Evolutionary conservation across 2,329 filamentous ascomycete species (phyloP).

Genomic region (Helicocarpus griseus): DNA sequence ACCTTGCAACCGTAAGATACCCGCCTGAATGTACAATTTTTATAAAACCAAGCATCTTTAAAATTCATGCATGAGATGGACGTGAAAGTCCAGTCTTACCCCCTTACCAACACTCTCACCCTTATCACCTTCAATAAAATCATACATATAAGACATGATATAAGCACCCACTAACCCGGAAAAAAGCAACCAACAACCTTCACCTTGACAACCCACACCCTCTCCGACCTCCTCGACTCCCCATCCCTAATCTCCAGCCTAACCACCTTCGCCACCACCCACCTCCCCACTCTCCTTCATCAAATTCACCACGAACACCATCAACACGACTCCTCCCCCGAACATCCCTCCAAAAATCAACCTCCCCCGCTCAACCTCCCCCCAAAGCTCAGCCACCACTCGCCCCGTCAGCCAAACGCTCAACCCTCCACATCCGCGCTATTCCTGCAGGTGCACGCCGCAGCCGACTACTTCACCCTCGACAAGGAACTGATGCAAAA

Average conservation of each 20-base stretch:
- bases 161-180: slow-evolving; percentile 12
- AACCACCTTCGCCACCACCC: slow-evolving; percentile 48
- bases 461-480: slow-evolving; percentile 76
- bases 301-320: slow-evolving; percentile 9
- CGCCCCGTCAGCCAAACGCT: not conserved
- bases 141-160: too few relatives aligned
- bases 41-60: too few relatives aligned
- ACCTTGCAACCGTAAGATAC: slow-evolving; percentile 73
- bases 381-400: not conserved
- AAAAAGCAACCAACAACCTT: slow-evolving; percentile 84
- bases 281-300: slow-evolving; percentile 27
- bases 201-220: slow-evolving; percentile 54
- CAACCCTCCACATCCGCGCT: slow-evolving; percentile 33
- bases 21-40: not conserved
- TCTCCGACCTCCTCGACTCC: slow-evolving; percentile 52
- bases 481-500: slow-evolving; percentile 64
- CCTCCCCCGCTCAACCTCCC: not conserved
- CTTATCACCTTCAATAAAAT: not conserved
- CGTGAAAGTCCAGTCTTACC: not conserved
- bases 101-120: not conserved
- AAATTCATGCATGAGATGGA: not conserved
- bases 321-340: not conserved
- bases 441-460: slow-evolving; percentile 63
- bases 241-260: slow-evolving; percentile 57
- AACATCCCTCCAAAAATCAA: not conserved